Conservation (phyloP, 2,329 filamentous ascomycete genomes). For the Pseudogymnoascus sp. region DNA sequence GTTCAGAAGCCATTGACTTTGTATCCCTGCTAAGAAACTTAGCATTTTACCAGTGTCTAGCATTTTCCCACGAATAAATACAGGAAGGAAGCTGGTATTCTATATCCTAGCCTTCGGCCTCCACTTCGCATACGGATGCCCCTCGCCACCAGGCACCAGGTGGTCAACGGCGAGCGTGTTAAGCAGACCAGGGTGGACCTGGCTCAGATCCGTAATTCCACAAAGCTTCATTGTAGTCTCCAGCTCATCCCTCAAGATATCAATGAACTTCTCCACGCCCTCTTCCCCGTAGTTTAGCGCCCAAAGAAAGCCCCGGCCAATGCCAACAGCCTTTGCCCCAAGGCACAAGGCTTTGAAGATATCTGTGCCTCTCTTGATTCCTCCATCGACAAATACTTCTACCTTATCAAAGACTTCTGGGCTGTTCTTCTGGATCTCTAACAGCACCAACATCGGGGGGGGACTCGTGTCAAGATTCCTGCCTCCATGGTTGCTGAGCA, state of each 20-base stretch:
- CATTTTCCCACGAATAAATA: not conserved
- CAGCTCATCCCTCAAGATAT: constrained; percentile 51
- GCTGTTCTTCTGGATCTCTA: constrained; percentile 54
- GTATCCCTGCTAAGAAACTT: not conserved
- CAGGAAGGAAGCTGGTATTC: not conserved
- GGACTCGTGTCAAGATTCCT: constrained; percentile 43
- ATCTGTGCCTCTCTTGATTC: constrained; percentile 56
- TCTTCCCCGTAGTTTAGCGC: constrained; percentile 49
- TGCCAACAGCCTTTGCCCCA: constrained; percentile 53
- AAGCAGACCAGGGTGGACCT: constrained; percentile 53
- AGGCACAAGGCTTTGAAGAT: constrained; percentile 59
- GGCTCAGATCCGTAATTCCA: constrained; percentile 51
- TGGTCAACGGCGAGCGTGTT: constrained; percentile 45
- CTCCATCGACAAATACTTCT: constrained; percentile 57
- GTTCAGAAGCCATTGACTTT: not conserved
- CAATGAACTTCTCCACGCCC: constrained; percentile 43
- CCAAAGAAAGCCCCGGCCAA: constrained; percentile 54
- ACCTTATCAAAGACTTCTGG: constrained; percentile 51
- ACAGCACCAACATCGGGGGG: constrained; percentile 47
- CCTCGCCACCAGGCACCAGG: constrained; percentile 34
- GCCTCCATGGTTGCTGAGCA: constrained; percentile 64
- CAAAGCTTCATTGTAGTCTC: constrained; percentile 59
- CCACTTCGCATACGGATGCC: constrained; percentile 38
- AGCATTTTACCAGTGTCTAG: too few species aligned
- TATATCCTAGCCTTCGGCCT: constrained; percentile 25